Evolutionary conservation across 148 eudicot genomes (phyloP).

Genomic region (Rhododendron henanense): DNA sequence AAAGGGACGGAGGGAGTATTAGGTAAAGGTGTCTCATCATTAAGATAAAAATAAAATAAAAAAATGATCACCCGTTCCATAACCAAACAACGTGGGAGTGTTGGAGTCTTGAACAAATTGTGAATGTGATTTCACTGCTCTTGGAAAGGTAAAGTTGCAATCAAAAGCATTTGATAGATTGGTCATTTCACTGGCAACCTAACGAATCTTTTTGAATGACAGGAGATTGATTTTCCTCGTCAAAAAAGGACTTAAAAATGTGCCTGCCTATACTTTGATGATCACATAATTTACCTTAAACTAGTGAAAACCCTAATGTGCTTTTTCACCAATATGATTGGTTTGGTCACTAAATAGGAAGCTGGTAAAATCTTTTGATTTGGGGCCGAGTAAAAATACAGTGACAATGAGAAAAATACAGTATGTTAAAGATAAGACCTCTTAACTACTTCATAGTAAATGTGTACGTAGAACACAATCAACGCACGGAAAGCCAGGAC

Average conservation of each 20-base stretch:
- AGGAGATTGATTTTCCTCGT: background rate
- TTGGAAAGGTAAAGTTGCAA: background rate
- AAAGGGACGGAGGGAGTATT: too few species aligned
- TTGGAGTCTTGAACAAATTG: too few species aligned
- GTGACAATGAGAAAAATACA: background rate
- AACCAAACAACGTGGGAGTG: too few species aligned
- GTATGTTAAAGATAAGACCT: too few species aligned
- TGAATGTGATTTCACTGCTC: background rate
- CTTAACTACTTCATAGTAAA: background rate
- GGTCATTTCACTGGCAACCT: background rate
- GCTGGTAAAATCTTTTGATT: background rate
- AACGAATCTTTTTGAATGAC: constrained; percentile 6
- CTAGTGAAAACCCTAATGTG: background rate
- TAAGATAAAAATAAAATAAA: too few species aligned
- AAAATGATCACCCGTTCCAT: too few species aligned
- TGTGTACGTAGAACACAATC: background rate
- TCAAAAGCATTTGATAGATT: background rate
- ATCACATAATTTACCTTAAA: background rate
- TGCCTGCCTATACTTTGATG: background rate
- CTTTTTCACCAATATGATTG: background rate
- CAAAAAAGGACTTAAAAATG: background rate
- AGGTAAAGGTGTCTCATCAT: too few species aligned
- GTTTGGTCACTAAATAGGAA: background rate
- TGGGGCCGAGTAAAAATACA: background rate
- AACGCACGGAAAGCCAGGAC: background rate